Evolutionary conservation across 805 yeast genomes (phyloP).

Genomic region (Yamadazyma insecticola): DNA sequence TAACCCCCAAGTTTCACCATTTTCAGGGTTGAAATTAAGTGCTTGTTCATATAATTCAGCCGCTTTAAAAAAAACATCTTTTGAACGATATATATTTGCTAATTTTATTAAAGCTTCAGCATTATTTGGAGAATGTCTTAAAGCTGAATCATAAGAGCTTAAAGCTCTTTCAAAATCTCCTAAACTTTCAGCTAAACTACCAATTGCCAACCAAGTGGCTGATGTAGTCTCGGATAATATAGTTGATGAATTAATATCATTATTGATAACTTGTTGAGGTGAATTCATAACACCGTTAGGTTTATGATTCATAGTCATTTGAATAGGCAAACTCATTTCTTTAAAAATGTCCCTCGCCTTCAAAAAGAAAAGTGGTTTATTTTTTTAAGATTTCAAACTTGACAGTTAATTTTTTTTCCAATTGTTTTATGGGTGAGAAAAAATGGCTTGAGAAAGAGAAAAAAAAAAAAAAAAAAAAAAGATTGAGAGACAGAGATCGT

Average conservation of each 20-base stretch:
- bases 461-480: no score
- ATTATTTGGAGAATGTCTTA: slow-evolving; percentile 81
- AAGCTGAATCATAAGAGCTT: slow-evolving; percentile 80
- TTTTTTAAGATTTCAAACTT: no score
- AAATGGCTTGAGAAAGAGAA: no score
- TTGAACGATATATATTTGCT: slow-evolving; percentile 82
- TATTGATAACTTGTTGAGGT: no score
- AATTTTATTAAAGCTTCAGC: slow-evolving; percentile 80
- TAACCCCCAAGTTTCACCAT: slow-evolving; percentile 97
- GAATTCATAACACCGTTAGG: no score
- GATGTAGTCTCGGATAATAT: slow-evolving; percentile 52
- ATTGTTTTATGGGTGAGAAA: no score
- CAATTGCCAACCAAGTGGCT: slow-evolving; percentile 86
- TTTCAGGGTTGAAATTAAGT: slow-evolving; percentile 71
- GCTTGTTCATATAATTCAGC: slow-evolving; percentile 92
- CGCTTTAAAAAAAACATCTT: slow-evolving; percentile 90
- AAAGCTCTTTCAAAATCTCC: slow-evolving; percentile 89
- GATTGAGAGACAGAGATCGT: no score
- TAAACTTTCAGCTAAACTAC: slow-evolving; percentile 81
- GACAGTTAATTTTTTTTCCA: no score
- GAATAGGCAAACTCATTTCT: slow-evolving; percentile 21
- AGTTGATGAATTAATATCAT: slow-evolving; percentile 7
- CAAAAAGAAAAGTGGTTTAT: no score
- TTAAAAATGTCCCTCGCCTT: no score
- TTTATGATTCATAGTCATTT: no score